Evolutionary conservation across 192 early-diverging fungal species (phyloP).

Genomic region (Backusella parvicylindrica): DNA sequence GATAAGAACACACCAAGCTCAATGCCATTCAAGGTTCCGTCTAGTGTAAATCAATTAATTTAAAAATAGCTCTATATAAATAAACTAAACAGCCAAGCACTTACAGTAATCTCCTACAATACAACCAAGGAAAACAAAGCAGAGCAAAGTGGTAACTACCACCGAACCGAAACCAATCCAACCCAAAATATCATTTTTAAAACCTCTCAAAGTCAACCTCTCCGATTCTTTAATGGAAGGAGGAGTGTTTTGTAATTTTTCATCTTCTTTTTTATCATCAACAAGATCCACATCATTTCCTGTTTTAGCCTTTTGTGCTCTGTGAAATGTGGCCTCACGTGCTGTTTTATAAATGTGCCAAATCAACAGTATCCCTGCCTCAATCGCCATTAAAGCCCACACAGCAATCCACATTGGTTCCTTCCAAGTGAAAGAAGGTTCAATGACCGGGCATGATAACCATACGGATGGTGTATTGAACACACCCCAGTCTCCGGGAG

Average conservation of each 20-base stretch:
- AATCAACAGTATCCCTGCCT: conserved; percentile 38
- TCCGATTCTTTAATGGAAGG: conserved; percentile 23
- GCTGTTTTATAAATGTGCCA: conserved; percentile 54
- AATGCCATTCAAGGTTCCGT: conserved; percentile 47
- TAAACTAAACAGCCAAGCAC: conserved; percentile 5
- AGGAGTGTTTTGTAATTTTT: background rate
- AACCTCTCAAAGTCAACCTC: conserved; percentile 57
- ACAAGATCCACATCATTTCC: background rate
- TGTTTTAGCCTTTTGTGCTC: background rate
- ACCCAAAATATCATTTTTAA: conserved; percentile 53
- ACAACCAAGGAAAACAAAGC: conserved; percentile 60
- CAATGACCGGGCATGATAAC: conserved; percentile 46
- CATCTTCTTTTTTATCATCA: background rate
- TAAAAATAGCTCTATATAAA: background rate
- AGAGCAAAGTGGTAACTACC: conserved; percentile 56
- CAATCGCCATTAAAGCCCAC: conserved; percentile 41
- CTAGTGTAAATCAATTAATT: conserved; percentile 16
- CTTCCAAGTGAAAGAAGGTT: conserved; percentile 42
- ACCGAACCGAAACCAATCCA: conserved; percentile 44
- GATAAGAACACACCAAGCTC: conserved; percentile 56
- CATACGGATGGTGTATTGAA: conserved; percentile 34
- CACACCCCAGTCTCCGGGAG: background rate
- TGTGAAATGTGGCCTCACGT: conserved; percentile 18
- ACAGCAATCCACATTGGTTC: conserved; percentile 56
- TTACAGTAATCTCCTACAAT: conserved; percentile 76